Conservation (phyloP, 2,329 filamentous ascomycete species). For the Phyllosticta ampelicida region DNA sequence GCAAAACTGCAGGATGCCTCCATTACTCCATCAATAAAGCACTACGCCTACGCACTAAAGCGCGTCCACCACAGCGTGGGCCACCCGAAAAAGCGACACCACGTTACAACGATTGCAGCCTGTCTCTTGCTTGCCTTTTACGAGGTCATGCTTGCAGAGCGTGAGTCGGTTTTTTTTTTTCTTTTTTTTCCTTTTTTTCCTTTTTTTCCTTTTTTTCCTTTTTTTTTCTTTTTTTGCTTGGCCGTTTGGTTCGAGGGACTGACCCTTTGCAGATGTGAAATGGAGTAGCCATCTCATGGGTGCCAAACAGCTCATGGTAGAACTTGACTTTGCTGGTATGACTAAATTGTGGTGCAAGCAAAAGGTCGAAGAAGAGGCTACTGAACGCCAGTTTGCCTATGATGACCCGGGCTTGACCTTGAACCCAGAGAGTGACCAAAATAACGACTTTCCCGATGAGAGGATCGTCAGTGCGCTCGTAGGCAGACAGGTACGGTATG, state of each 20-base stretch:
- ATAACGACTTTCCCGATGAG: conserved; percentile 27
- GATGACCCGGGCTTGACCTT: conserved; percentile 23
- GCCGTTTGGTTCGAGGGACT: not conserved
- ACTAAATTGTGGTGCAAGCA: conserved; percentile 59
- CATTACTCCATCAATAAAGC: conserved; percentile 72
- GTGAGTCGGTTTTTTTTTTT: not conserved
- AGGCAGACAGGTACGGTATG: conserved; percentile 48
- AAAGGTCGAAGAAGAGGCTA: conserved; percentile 39
- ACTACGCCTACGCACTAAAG: conserved; percentile 79
- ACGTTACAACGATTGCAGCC: conserved; percentile 76
- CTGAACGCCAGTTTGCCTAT: conserved; percentile 27
- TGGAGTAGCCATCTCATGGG: conserved; percentile 91
- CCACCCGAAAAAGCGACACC: conserved; percentile 54
- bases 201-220: too few relatives aligned
- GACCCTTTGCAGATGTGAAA: conserved; percentile 50
- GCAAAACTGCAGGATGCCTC: conserved; percentile 67
- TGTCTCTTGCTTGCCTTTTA: conserved; percentile 82
- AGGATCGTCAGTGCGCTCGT: conserved; percentile 47
- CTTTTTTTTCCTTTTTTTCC: too few relatives aligned
- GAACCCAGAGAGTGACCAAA: conserved; percentile 24
- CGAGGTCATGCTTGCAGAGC: conserved; percentile 88
- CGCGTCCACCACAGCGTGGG: conserved; percentile 66
- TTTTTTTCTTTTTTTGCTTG: not conserved
- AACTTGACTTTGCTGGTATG: conserved; percentile 68
- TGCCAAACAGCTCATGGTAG: conserved; percentile 67